These are phyloP conservation scores for Phylloporus rhodoxanthus DNA, from an alignment of 768 basidiomycete species.

Conservation along the genomic window DNA sequence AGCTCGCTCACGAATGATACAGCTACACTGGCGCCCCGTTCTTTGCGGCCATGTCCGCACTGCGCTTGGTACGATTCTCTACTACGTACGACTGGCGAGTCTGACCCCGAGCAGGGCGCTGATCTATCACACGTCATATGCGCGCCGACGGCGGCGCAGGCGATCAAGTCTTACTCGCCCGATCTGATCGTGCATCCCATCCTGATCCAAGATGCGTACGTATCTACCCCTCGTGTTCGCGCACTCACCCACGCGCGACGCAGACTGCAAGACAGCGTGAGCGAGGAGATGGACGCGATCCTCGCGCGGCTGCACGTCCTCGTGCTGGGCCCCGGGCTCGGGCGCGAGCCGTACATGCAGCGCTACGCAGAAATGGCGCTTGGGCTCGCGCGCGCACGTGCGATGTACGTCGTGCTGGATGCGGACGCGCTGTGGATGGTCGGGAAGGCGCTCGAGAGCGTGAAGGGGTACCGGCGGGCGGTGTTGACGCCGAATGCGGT, in stretches of 20 bases:
- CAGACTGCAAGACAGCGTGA: slow-evolving; percentile 47
- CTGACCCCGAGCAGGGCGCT: not conserved
- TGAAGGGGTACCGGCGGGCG: slow-evolving; percentile 80
- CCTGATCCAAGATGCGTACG: slow-evolving; percentile 62
- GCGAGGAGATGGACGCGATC: slow-evolving; percentile 54
- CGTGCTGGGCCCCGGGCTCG: slow-evolving; percentile 90
- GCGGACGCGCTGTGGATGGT: slow-evolving; percentile 88
- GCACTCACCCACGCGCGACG: too few relatives aligned
- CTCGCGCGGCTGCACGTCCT: slow-evolving; percentile 87
- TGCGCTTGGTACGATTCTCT: slow-evolving; percentile 56
- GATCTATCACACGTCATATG: slow-evolving; percentile 96
- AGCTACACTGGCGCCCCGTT: slow-evolving; percentile 98
- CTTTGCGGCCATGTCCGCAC: slow-evolving; percentile 88
- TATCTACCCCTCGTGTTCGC: slow-evolving; percentile 2
- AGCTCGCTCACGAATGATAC: not conserved
- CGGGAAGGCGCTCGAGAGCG: slow-evolving; percentile 63
- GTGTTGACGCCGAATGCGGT: slow-evolving; percentile 93
- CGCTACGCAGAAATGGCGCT: slow-evolving; percentile 72
- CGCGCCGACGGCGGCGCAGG: slow-evolving; percentile 82
- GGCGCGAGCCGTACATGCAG: slow-evolving; percentile 89
- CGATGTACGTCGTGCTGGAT: slow-evolving; percentile 90
- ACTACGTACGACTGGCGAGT: not conserved
- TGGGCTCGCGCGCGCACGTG: slow-evolving; percentile 58
- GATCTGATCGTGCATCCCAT: slow-evolving; percentile 98
- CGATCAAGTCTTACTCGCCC: slow-evolving; percentile 96